Evolutionary conservation across 1,139 yeast species (phyloP).

Genomic region (Scheffersomyces segobiensis): DNA sequence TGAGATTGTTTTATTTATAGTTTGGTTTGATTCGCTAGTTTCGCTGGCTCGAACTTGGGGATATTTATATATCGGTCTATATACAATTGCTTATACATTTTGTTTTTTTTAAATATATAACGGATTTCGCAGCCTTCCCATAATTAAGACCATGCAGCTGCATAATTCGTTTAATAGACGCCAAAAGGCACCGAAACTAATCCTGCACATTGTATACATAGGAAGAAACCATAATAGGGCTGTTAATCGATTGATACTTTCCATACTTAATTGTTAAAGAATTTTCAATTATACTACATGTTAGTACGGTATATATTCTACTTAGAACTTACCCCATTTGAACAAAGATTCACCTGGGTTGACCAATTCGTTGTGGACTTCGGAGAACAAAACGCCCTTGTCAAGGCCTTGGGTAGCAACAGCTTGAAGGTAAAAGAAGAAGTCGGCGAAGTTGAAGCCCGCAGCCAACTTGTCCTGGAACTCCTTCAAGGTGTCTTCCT

Average conservation of each 20-base stretch:
- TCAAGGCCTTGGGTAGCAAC: slow-evolving; percentile 37
- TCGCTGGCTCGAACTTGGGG: background rate
- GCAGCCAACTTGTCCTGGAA: slow-evolving; percentile 27
- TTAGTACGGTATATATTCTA: background rate
- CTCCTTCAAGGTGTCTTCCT: slow-evolving; percentile 31
- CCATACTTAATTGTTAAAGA: no score
- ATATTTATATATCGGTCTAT: background rate
- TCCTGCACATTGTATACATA: background rate
- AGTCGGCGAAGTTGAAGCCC: slow-evolving; percentile 29
- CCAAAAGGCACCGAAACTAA: background rate
- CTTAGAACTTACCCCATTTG: slow-evolving; percentile 46
- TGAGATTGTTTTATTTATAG: background rate
- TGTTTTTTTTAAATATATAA: background rate
- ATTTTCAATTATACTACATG: background rate
- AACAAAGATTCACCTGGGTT: slow-evolving; percentile 56
- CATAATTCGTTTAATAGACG: background rate
- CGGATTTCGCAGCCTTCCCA: background rate
- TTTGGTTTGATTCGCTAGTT: background rate
- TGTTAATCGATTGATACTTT: no score
- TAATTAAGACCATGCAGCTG: background rate
- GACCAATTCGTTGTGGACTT: slow-evolving; percentile 48
- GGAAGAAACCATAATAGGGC: no score
- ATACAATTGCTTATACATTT: background rate
- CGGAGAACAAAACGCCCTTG: slow-evolving; percentile 29
- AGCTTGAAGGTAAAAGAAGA: slow-evolving; percentile 32